Evolutionary conservation across 306 rosid species (phyloP), one percentile per base, ranked within the genome.

Genomic region (Luffa aegyptiaca): DNA sequence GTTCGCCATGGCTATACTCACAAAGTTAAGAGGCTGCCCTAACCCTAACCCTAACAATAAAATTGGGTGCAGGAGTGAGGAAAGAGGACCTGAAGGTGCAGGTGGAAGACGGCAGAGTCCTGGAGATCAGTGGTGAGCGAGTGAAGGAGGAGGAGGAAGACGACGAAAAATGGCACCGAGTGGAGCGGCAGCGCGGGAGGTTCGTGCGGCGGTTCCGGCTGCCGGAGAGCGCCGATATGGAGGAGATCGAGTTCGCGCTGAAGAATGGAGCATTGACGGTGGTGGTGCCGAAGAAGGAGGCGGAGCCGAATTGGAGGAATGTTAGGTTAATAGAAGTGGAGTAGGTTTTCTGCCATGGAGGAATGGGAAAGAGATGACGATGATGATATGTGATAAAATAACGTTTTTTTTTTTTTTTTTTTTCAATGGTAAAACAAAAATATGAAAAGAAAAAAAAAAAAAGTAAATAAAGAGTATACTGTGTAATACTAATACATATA

Each of bases 71-170:
- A 86, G 83, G 81, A 64, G 85, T 86, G 83, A 72, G 57, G 63
- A 84, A 81, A 51, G 87, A 84, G 72, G 85, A 83, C 36, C 41
- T 83, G 56, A 87, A 84, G 81, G 84, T 88, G 59, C 55, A 81
- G 7, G 88, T 84, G 57, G 84, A 85, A 31, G 89, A 82, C n/a
- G 63, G 49, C 6, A 80, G 80, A 64, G 48, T 88, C 3, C 82
- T 81, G 10, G 65, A 83, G 80, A 83, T 88, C 37, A 84, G 85
- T 26, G 89, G 91, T 33, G 85, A 84, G 82, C 76, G 82, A 71
- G 66, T 58, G 76, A 45, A 82, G 82, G 91, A 84, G 63, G 44
- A 80, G 72, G 83, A 83, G 48, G 84, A 81, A 14, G 10, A 74
- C 9, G 80, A 79, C 11, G 80, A 77, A 79, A 76, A 65, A 76